These are phyloP conservation scores for Podospora comata DNA, from an alignment of 495 filamentous ascomycete genomes.

Conservation along the genomic window DNA sequence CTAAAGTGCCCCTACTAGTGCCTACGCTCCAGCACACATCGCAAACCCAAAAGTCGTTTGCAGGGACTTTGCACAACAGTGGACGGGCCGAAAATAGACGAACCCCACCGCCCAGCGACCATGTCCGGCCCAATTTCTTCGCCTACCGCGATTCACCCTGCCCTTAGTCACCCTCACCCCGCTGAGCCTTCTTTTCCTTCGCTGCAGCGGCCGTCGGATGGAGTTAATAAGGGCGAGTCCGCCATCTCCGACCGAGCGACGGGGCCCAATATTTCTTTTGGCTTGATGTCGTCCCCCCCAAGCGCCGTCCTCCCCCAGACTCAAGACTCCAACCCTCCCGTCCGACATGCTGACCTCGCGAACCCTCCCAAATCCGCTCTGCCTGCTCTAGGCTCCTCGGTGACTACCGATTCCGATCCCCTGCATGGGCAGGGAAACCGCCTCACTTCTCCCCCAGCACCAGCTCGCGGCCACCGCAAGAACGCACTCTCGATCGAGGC, in stretches of 20 bases:
- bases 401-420: conserved; percentile 11
- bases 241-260: conserved; percentile 24
- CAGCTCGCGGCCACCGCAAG: conserved; percentile 48
- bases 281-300: conserved; percentile 9
- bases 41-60: conserved; percentile 2
- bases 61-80: neutral
- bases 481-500: conserved; percentile 66
- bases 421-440: conserved; percentile 4
- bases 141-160: conserved; percentile 42
- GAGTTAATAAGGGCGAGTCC: conserved; percentile 25
- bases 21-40: neutral
- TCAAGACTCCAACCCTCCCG: conserved; percentile 1
- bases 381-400: conserved; percentile 18
- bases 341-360: conserved; percentile 12
- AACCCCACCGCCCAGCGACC: conserved; percentile 23
- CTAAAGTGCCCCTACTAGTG: neutral
- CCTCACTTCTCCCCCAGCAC: conserved; percentile 12
- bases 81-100: conserved; percentile 25
- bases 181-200: conserved; percentile 23
- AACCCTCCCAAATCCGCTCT: conserved; percentile 12
- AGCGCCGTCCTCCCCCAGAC: conserved; percentile 7
- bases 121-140: conserved; percentile 38
- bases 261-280: conserved; percentile 24
- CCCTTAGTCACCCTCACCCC: conserved; percentile 28
- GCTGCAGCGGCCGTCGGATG: conserved; percentile 17